A percentile compares a stretch with the other conserved stretches of the same genome.
Conservation (phyloP, 2,329 filamentous ascomycete species). For the Exophiala sideris region DNA sequence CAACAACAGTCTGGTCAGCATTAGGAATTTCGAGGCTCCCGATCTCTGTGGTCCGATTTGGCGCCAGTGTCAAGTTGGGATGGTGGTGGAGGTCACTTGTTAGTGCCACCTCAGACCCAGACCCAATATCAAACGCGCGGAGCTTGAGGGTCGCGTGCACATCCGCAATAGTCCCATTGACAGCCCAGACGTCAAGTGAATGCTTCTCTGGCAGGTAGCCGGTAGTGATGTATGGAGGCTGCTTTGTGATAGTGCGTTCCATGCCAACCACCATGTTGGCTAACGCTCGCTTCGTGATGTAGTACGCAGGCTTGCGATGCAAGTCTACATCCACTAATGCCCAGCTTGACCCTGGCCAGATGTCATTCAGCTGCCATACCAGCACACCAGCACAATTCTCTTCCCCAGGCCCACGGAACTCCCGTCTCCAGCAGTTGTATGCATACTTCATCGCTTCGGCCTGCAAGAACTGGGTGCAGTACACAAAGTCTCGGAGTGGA, state of each 20-base stretch:
- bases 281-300: conserved; percentile 55
- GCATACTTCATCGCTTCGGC: conserved; percentile 59
- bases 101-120: too few relatives aligned
- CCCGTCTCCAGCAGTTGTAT: conserved; percentile 52
- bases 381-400: conserved; percentile 42
- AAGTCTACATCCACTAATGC: conserved; percentile 60
- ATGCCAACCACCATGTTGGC: conserved; percentile 54
- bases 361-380: conserved; percentile 48
- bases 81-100: too few relatives aligned
- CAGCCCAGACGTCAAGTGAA: too few relatives aligned
- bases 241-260: conserved; percentile 40
- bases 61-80: too few relatives aligned
- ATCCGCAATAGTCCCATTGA: too few relatives aligned
- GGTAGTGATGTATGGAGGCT: too few relatives aligned
- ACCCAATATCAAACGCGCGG: too few relatives aligned
- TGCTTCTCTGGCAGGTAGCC: too few relatives aligned
- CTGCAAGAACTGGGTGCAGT: conserved; percentile 60
- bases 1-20: too few relatives aligned
- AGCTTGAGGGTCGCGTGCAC: too few relatives aligned
- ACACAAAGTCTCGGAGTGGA: conserved; percentile 58
- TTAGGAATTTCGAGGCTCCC: too few relatives aligned
- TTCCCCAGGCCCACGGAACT: conserved; percentile 37
- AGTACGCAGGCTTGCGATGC: conserved; percentile 60
- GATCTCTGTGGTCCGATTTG: too few relatives aligned
- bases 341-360: conserved; percentile 61